Percentiles rank a stretch among this genome's conserved stretches.
phyloP scores from a whole-genome alignment of 805 yeast genomes.

The Pichia pseudocactophila region DNA sequence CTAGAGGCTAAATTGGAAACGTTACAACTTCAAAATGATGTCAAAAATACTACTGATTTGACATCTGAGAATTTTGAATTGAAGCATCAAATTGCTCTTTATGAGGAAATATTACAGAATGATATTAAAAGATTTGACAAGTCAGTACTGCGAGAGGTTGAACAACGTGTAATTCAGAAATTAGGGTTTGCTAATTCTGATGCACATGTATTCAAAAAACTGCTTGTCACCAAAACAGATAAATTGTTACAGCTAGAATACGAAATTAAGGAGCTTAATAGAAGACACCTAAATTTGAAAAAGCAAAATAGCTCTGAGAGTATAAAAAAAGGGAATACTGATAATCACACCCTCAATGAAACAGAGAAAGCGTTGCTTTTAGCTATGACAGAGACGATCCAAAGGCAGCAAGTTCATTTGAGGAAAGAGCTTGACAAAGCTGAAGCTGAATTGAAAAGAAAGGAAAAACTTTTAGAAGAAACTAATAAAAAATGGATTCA shows the following conservation, averaged over 20 bases:
- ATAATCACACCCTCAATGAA: background rate
- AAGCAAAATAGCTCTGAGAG: background rate
- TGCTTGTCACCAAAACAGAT: constrained; percentile 8
- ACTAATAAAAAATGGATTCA: background rate
- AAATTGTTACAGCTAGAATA: constrained; percentile 6
- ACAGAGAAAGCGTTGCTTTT: background rate
- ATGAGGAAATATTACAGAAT: too few species aligned
- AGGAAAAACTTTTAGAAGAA: background rate
- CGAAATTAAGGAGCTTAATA: background rate
- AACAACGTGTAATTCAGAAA: background rate
- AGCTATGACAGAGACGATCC: constrained; percentile 4
- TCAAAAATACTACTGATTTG: background rate
- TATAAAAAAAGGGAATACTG: background rate
- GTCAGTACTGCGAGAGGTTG: background rate
- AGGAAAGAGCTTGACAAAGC: constrained; percentile 5
- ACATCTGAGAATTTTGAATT: background rate
- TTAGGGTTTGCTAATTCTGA: constrained; percentile 5
- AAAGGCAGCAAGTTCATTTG: constrained; percentile 3
- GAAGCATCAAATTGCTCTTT: background rate
- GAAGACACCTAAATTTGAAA: background rate
- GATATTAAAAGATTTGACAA: too few species aligned
- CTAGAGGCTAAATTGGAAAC: constrained; percentile 4
- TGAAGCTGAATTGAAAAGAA: background rate
- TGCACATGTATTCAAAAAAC: constrained; percentile 4
- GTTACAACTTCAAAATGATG: background rate